Conservation (phyloP, 331 rosid species). For the Malus hybrid region DNA sequence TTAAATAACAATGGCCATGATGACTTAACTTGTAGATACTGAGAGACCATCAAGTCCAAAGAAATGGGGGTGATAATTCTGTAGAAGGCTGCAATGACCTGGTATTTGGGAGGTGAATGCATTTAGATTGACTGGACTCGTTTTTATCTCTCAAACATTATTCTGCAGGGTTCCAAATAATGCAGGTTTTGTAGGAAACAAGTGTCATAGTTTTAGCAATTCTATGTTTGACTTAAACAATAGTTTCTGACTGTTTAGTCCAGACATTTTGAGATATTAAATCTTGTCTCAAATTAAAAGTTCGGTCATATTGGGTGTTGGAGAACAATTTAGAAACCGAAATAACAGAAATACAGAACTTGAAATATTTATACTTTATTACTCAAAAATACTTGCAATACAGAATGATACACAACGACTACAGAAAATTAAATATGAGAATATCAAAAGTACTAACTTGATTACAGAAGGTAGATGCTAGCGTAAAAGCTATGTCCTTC, state of each 20-base stretch:
- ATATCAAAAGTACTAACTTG: too few species aligned
- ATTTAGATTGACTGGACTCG: not conserved
- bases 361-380: too few species aligned
- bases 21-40: not conserved
- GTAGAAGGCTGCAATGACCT: not conserved
- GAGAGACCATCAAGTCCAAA: not conserved
- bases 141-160: not conserved
- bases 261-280: not conserved
- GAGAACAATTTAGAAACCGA: too few species aligned
- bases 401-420: too few species aligned
- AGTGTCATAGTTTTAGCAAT: not conserved
- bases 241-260: not conserved
- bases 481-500: too few species aligned
- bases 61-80: not conserved
- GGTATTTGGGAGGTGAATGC: not conserved
- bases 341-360: too few species aligned
- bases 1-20: not conserved
- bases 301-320: too few species aligned
- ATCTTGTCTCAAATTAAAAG: not conserved
- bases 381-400: too few species aligned
- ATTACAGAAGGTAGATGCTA: too few species aligned
- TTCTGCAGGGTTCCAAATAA: not conserved
- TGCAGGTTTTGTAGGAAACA: not conserved
- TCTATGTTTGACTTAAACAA: not conserved
- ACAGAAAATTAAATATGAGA: too few species aligned